Percentiles rank a stretch among this genome's conserved stretches.
Evolutionary conservation across 352 stramenopile genomes (phyloP).

Genomic region (Pythium coloratum): DNA sequence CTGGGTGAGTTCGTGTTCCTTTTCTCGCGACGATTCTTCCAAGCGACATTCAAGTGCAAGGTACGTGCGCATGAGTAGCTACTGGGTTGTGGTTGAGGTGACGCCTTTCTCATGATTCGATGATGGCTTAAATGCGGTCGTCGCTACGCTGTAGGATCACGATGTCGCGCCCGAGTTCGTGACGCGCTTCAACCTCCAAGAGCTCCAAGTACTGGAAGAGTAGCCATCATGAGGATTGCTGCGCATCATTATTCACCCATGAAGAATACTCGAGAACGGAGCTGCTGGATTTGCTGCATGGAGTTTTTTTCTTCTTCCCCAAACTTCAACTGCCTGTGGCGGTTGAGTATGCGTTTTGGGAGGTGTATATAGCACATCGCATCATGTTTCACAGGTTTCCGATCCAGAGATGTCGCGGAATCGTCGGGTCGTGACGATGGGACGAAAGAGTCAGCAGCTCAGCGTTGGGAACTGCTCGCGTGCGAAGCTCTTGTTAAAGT

Average conservation of each 20-base stretch:
- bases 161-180: constrained; percentile 60
- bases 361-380: constrained; percentile 9
- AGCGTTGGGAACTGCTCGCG: not conserved
- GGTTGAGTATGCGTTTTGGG: constrained; percentile 10
- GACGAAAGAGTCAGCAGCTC: constrained; percentile 11
- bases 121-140: not conserved
- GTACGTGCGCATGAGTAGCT: constrained; percentile 27
- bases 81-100: not conserved
- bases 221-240: not conserved
- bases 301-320: not conserved
- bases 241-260: not conserved
- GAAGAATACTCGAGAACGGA: not conserved
- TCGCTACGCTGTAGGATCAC: constrained; percentile 34
- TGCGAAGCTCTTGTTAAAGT: not conserved
- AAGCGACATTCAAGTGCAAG: constrained; percentile 83
- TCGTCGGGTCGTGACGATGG: constrained; percentile 16
- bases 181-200: constrained; percentile 69
- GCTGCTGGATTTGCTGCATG: not conserved
- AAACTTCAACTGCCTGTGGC: not conserved
- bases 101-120: constrained; percentile 1
- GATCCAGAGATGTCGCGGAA: constrained; percentile 6
- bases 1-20: constrained; percentile 80
- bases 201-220: constrained; percentile 47
- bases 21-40: constrained; percentile 72
- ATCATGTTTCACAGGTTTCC: constrained; percentile 6